Evolutionary conservation across 306 rosid genomes (phyloP), one percentile per base, ranked within the genome.

Genomic region (Trifolium repens): DNA sequence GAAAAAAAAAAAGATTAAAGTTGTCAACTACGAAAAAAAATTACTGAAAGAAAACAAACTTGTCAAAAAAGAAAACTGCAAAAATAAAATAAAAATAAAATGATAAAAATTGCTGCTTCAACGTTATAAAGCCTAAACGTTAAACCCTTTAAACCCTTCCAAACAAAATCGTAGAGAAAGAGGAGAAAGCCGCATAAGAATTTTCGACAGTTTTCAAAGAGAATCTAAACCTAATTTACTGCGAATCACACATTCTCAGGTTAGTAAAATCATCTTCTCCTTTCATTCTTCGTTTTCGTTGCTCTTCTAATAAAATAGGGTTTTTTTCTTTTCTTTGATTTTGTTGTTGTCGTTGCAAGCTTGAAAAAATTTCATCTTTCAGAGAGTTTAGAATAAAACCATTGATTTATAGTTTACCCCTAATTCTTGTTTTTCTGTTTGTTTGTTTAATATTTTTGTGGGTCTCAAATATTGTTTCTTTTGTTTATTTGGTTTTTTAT

Each of bases 81-180:
- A 46, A 46, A 46, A 13, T 6, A 44, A 44, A 43, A 22, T 22
- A 22, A 22, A 22, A 10, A 44, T 30, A 30, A 30, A 30, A 30
- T 0, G 34, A 30, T 4, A 30, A 30, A 30, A 30, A 30, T 30
- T 30, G 34, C 34, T 30, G 4, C 34, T 30, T 0, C 34, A 0
- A 30, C 3, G 5, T 30, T 4, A 30, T 30, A 30, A 30, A 30
- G 4, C 14, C 9, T 43, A 43, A 43, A 9, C 3, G 1, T 43
- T 35, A 61, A 61, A 61, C 67, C 67, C 72, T 11, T n/a, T 64
- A 75, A 75, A 64, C 79, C 79, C 65, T 50, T 64, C 14, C 15
- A 12, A 17, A 16, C 19, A 9, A 43, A 9, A 67, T 40, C 35
- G 74, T 2, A 57, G 67, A 11, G n/a, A 46, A 8, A 46, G n/a